Evolutionary conservation across 2,329 filamentous ascomycete species (phyloP).

Genomic region (Phialocephala sp.): DNA sequence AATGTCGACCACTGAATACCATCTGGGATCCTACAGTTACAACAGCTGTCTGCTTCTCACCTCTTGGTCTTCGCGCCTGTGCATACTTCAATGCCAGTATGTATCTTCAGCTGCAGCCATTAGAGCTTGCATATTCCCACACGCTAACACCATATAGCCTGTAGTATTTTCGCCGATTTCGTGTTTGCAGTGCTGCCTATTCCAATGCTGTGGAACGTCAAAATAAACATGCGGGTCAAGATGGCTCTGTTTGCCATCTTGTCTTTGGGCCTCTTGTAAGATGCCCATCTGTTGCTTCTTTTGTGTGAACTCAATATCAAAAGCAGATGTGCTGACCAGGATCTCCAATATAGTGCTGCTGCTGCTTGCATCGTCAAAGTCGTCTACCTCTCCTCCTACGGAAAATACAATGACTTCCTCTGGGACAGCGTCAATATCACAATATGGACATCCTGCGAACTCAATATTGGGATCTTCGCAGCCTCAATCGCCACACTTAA

Average conservation of each 20-base stretch:
- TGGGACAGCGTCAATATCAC: slow-evolving; percentile 55
- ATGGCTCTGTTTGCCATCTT: slow-evolving; percentile 47
- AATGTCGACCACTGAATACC: slow-evolving; percentile 21
- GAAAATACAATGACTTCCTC: slow-evolving; percentile 48
- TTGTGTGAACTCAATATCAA: not conserved
- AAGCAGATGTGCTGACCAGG: not conserved
- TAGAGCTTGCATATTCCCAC: slow-evolving; percentile 8
- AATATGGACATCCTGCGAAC: slow-evolving; percentile 51
- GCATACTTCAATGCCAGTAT: slow-evolving; percentile 24
- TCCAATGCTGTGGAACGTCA: slow-evolving; percentile 48
- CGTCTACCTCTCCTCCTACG: slow-evolving; percentile 47
- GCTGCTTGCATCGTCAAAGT: slow-evolving; percentile 48
- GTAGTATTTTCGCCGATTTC: slow-evolving; percentile 49
- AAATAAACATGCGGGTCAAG: slow-evolving; percentile 47
- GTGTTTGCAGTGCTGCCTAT: slow-evolving; percentile 48
- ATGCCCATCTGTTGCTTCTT: slow-evolving; percentile 12
- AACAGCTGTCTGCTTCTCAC: slow-evolving; percentile 20
- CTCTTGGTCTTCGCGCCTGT: slow-evolving; percentile 22
- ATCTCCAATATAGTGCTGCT: not conserved
- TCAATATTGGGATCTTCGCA: slow-evolving; percentile 50
- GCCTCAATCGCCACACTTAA: slow-evolving; percentile 50
- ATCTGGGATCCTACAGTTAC: slow-evolving; percentile 19
- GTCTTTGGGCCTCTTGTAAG: slow-evolving; percentile 42
- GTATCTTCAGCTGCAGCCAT: not conserved
- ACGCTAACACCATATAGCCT: slow-evolving; percentile 8